Conservation (phyloP, 805 yeast genomes). For the Kodamaea hsintzibuensis region DNA sequence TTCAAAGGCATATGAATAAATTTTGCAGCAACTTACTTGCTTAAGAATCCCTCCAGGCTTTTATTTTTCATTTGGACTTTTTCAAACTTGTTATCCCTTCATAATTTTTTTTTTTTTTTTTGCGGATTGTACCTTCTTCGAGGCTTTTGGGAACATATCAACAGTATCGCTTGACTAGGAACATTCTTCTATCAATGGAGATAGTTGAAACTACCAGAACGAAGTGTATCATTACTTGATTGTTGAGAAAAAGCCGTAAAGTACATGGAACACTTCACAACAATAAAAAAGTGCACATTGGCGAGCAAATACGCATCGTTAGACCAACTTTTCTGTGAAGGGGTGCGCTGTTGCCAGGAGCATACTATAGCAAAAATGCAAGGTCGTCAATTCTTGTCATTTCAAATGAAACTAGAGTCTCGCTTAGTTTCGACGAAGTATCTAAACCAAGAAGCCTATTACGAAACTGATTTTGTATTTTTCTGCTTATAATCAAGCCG, state of each 20-base stretch:
- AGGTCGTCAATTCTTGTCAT: not conserved
- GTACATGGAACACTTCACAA: not conserved
- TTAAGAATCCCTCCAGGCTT: not conserved
- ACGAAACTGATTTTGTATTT: not conserved
- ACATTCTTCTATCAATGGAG: not conserved
- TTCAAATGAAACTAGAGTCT: not conserved
- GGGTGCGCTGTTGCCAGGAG: not conserved
- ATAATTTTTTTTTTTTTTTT: no score
- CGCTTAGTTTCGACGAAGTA: conserved; percentile 1
- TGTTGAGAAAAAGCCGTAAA: not conserved
- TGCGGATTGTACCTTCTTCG: not conserved
- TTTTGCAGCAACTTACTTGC: not conserved
- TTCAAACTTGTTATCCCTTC: not conserved
- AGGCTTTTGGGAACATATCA: not conserved
- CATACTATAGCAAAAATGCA: not conserved
- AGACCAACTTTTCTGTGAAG: not conserved
- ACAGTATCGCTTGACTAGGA: not conserved
- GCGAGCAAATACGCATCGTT: not conserved
- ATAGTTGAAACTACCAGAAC: not conserved
- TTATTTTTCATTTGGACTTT: no score
- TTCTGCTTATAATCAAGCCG: not conserved
- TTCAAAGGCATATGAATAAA: not conserved
- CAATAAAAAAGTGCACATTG: not conserved
- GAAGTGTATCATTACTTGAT: not conserved
- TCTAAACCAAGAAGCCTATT: not conserved